Base-by-base conservation (phyloP, 805 yeast genomes). In the Sporopachydermia quercuum region DNA sequence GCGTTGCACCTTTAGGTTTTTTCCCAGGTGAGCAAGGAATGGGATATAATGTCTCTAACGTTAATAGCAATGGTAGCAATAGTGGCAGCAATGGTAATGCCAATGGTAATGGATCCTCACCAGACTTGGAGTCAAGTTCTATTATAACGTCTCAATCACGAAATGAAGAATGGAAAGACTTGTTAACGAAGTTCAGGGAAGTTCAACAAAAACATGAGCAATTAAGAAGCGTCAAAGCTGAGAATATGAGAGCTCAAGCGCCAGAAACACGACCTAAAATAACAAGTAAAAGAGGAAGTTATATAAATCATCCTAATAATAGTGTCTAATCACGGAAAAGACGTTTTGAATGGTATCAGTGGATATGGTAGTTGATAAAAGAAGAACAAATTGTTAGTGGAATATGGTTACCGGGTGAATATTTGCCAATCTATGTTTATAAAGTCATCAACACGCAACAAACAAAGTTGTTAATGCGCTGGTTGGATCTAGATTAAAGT, bases 161-260 rank as follows among this genome's bases (percentile, higher is more conserved):
- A 36, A 42, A 45, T 19, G 41, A 48, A 27, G 8, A 43, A 39
- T 52, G 52, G 50, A 41, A 45, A 4, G 57, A 54, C 11, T 37
- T 68, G 33, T 50, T 66, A 11, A 54, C 50, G 6, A 57, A 56
- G 18, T 68, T 68, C 49, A 57, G 54, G 39, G 47, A 50, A 3
- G 53, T 64, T 15, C 72, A 68, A 47, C 54, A 56, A 36, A 57
- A 51, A 36, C 60, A 60, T 33, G 64, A 60, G 41, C 41, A 36
- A 17, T 41, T 45, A n/a, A 38, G 47, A 19, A 23, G n/a, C n/a
- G 30, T n/a, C n/a, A 23, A 23, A 23, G 30, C 30, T n/a, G 30
- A 23, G 30, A 23, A 8, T 23, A 8, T 8, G 8, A 8, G 30
- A n/a, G 8, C 30, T 8, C 13, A 8, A 8, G 8, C n/a, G n/a